Percentiles rank a stretch among this genome's conserved stretches.
Evolutionary conservation across 2,329 filamentous ascomycete genomes (phyloP).

Genomic region (Chrysoporthe puriensis): DNA sequence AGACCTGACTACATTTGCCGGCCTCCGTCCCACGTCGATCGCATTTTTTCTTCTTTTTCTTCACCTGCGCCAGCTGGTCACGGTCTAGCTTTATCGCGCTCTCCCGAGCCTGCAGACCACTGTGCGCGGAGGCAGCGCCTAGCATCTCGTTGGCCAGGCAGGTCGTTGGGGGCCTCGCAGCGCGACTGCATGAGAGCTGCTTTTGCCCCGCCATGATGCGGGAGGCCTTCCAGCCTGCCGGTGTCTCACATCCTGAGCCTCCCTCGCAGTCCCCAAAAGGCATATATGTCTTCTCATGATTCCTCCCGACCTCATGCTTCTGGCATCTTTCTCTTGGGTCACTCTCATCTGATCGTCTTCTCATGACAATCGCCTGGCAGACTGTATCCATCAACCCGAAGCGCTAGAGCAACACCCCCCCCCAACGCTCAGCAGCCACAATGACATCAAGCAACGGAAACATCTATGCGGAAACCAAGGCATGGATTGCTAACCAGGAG

Average conservation of each 20-base stretch:
- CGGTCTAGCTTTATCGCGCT: neutral
- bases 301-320: neutral
- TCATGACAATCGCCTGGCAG: no score
- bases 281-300: neutral
- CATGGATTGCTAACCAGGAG: slow-evolving; percentile 48
- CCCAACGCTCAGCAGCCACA: neutral
- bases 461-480: slow-evolving; percentile 42
- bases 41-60: neutral
- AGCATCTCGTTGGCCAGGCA: neutral
- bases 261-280: neutral
- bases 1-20: no score
- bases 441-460: slow-evolving; percentile 27
- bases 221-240: slow-evolving; percentile 9
- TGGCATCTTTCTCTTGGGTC: no score
- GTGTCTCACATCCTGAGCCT: neutral
- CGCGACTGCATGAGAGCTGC: slow-evolving; percentile 6
- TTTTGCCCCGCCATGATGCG: neutral
- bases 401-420: slow-evolving; percentile 11
- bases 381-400: neutral
- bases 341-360: no score
- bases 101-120: neutral
- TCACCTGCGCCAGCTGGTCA: neutral
- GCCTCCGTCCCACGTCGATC: no score
- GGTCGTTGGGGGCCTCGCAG: neutral
- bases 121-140: neutral